A percentile compares a stretch with the other conserved stretches of the same genome.
phyloP scores from a whole-genome alignment of 208 protist genomes.

The Zelonia costaricensis region DNA sequence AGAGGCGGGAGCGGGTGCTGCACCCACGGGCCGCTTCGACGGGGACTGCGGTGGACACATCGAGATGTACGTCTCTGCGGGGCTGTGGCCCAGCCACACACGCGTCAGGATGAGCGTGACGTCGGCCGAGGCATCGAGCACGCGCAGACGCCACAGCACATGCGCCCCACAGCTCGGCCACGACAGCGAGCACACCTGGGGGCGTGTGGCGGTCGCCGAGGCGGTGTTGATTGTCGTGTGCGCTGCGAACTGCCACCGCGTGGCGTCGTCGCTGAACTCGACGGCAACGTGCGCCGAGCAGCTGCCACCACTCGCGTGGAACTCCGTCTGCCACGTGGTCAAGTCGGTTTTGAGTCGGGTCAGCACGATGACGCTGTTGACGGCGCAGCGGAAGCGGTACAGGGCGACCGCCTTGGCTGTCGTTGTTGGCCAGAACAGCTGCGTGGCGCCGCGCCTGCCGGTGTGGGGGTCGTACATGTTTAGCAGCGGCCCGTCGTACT shows the following conservation, averaged over 20 bases:
- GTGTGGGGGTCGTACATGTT: constrained; percentile 18
- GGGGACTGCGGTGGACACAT: not conserved
- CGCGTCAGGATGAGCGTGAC: constrained; percentile 19
- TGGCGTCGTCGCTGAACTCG: constrained; percentile 49
- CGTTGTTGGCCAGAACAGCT: constrained; percentile 18
- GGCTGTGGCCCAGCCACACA: constrained; percentile 20
- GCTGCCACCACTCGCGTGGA: constrained; percentile 3
- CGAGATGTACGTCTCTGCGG: constrained; percentile 2
- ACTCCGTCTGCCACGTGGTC: constrained; percentile 25
- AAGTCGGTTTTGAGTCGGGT: not conserved
- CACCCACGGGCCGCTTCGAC: not conserved
- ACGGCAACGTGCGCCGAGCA: constrained; percentile 17
- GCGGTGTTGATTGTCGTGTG: constrained; percentile 10
- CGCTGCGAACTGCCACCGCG: constrained; percentile 22
- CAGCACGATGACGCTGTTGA: constrained; percentile 14
- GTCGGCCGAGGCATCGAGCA: constrained; percentile 15
- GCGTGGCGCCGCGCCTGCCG: constrained; percentile 11
- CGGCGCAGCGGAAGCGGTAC: constrained; percentile 3
- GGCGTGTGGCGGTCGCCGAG: not conserved
- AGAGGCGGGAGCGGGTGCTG: too few species aligned
- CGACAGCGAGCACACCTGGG: constrained; percentile 10
- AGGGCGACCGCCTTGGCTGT: not conserved
- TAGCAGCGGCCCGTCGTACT: constrained; percentile 25
- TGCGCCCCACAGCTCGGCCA: constrained; percentile 24
- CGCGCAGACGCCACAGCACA: constrained; percentile 23